Evolutionary conservation across 257 asterid genomes (phyloP), one percentile per base, ranked within the genome.

Genomic region (Gentiana dahurica): DNA sequence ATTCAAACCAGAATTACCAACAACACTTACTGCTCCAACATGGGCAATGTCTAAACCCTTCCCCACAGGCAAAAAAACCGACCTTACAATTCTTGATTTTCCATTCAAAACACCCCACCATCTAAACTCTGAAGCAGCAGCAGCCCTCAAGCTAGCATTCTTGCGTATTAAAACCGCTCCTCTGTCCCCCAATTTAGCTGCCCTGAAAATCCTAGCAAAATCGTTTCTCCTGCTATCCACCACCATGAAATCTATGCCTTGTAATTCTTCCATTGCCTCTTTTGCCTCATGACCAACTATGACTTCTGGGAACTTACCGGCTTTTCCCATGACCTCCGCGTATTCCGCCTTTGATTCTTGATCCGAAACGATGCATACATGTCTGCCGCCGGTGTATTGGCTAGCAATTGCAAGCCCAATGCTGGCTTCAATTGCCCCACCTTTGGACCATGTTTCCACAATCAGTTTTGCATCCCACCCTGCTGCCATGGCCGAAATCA

Each of bases 131-230:
- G 77, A 66, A 8, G 55, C 89, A 3, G 68, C 71, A 8, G 55
- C 89, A 7, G 46, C 46, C 37, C 67, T 71, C 3, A 78, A 59
- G 69, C 84, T 70, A 2, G 85, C 91, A 35, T 90, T 84, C 80
- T 87, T 91, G 69, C 96, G 75, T 9, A 91, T 63, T 68, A 91
- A 54, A 41, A 91, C 95, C 1, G 96, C 95, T 37, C 96, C 96
- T 39, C 86, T 75, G 8, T 70, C 63, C 1, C 98, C 95, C 24
- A 91, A 44, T 49, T 71, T 84, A 2, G 95, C 96, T 55, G 55
- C 84, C 62, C 66, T 63, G 4, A 85, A 49, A 5, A 85, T 69
- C 6, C 77, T 77, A 3, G 74, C 66, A 10, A 75, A 82, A 5
- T 76, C 81, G n/a, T 65, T 64, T 3, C 69, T 41, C 51, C 65